Base-by-base conservation (phyloP, 345 rosid genomes). In the Conringia planisiliqua region DNA sequence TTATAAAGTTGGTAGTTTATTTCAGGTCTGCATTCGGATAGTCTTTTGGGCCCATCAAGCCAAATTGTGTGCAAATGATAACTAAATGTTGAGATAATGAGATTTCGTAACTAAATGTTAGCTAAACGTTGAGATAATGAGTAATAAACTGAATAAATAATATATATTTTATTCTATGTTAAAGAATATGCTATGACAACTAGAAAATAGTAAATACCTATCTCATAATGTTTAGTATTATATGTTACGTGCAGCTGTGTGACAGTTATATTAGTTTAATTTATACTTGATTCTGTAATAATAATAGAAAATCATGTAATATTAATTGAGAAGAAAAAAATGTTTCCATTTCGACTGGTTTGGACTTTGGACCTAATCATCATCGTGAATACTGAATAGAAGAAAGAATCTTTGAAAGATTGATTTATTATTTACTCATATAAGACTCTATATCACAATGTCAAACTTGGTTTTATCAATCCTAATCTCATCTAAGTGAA, bases 401-500 rank as follows among this genome's bases (percentile, higher is more conserved):
- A 39, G 54, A 74, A 66, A 46, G 14, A 46, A 66, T 16, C 26
- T 39, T 66, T 57, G 50, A 35, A 32, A 57, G n/a, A 7, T 39
- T 44, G 12, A 74, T 74, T 43, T 26, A 51, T 51, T 33, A 32
- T 10, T 54, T 24, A 33, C 54, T 52, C 18, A 29, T 46, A 36
- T 7, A 66, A 43, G 59, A 57, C 32, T 66, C 32, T 66, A n/a
- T 51, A 52, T 66, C 58, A n/a, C 39, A 26, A 29, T 50, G 73
- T 39, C 78, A 59, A 67, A 47, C 56, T 50, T 75, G 47, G 60
- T 60, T 56, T 65, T 40, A 65, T 65, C 27, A 9, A 66, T 66
- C 51, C 27, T 67, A 48, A 60, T 68, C 68, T 58, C 18, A 32
- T 30, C 36, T 20, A 4, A 32, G 69, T 48, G 29, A 39, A 48